Evolutionary conservation across 208 protist species (phyloP), one percentile per base, ranked within the genome.

Genomic region (Endotrypanum monterogeii): DNA sequence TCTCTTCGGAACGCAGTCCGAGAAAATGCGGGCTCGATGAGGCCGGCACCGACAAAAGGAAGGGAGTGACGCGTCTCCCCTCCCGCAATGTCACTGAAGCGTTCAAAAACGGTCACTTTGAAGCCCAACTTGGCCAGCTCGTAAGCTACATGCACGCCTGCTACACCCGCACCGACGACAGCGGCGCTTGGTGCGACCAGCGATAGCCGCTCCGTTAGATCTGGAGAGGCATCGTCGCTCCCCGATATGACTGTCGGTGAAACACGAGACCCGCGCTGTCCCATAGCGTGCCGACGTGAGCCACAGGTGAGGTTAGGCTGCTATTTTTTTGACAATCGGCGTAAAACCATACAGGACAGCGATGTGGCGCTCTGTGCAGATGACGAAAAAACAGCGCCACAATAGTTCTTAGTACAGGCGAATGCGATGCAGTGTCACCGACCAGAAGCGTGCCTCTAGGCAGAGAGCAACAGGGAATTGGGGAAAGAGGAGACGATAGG

Each of bases 131-230:
- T 79, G 14, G 86, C 90, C 28, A 97, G 82, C 76, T 97, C 93
- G 71, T 97, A 94, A 11, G 93, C 93, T 0, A 88, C 86, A 76
- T 97, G 93, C 18, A 97, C 90, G 25, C 93, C 93, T 1, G 89
- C 88, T 48, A 97, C 87, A 28, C 93, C 93, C 35, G 86, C 90
- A 25, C 93, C 90, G 60, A 97, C 83, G 46, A 97, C 93, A 14
- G 93, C 93, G 3, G 90, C 90, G 30, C 78, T 88, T 1, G 89
- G 90, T 0, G 72, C 20, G 16, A 69, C 76, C 0, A 88, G 83
- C 65, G 89, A 83, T 58, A 92, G 78, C 37, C 76, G 65, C 46
- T 75, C 62, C 32, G 87, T 68, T n/a, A 82, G 55, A 9, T 84
- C 67, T 54, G 48, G 3, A 41, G 32, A n/a, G 39, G 46, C 52